Evolutionary conservation across 2,329 filamentous ascomycete genomes (phyloP).

Genomic region (Intubia oerlemansii): DNA sequence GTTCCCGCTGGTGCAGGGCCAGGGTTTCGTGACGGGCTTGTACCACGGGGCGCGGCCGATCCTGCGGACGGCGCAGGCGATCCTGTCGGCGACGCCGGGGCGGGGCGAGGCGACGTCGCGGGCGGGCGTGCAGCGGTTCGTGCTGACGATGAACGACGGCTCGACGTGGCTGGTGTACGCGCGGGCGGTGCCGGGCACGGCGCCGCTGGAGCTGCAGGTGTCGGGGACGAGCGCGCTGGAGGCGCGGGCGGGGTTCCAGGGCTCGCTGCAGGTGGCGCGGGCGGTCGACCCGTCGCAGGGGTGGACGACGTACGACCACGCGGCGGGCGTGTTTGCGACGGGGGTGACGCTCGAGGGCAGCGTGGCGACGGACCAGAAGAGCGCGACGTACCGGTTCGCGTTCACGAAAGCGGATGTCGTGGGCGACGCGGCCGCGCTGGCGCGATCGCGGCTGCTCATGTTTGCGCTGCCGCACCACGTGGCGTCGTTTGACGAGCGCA

Average conservation of each 20-base stretch:
- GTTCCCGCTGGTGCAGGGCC: constrained; percentile 75
- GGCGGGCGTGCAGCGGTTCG: constrained; percentile 53
- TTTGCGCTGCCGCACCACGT: constrained; percentile 78
- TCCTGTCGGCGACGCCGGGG: constrained; percentile 1
- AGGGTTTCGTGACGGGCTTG: constrained; percentile 63
- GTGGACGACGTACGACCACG: constrained; percentile 43
- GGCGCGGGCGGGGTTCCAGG: constrained; percentile 47
- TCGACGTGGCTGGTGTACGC: constrained; percentile 67
- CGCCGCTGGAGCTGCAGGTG: constrained; percentile 45
- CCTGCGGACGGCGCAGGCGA: constrained; percentile 39
- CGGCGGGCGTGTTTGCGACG: constrained; percentile 54
- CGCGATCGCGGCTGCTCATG: constrained; percentile 42
- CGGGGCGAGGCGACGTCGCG: constrained; percentile 14
- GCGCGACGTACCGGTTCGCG: constrained; percentile 50
- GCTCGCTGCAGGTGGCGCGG: constrained; percentile 68
- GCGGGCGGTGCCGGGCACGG: constrained; percentile 28
- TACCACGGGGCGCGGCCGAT: constrained; percentile 51
- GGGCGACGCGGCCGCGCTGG: constrained; percentile 10
- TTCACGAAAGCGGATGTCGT: constrained; percentile 52
- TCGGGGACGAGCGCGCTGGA: constrained; percentile 40
- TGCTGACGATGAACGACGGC: constrained; percentile 47
- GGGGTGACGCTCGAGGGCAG: constrained; percentile 40
- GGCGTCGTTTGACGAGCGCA: constrained; percentile 44
- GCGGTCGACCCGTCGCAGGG: constrained; percentile 32
- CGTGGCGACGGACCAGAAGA: constrained; percentile 23